Conservation (phyloP, 2,329 filamentous ascomycete species). For the Cladosporium sp. region DNA sequence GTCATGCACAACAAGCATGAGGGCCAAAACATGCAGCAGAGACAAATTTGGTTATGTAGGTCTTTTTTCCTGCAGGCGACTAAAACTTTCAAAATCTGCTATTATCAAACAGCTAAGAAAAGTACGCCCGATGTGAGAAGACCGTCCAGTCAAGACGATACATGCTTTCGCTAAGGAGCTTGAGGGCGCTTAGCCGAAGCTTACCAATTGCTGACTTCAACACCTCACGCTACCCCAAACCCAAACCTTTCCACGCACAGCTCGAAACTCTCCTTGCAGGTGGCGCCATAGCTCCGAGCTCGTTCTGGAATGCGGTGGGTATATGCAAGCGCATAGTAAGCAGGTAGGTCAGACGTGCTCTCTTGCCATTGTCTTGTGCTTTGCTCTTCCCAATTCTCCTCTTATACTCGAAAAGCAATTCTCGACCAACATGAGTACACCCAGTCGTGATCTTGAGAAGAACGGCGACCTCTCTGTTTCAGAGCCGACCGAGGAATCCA, state of each 20-base stretch:
- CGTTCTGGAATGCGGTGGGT: not conserved
- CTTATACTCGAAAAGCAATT: not conserved
- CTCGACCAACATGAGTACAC: not conserved
- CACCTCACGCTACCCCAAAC: too few relatives aligned
- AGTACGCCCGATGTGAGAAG: too few relatives aligned
- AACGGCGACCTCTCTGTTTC: not conserved
- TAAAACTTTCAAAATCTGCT: too few relatives aligned
- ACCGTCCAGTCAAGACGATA: too few relatives aligned
- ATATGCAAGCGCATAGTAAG: not conserved
- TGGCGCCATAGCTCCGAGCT: not conserved
- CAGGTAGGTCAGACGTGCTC: not conserved
- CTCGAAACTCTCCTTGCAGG: too few relatives aligned
- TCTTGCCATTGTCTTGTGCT: not conserved
- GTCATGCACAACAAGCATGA: too few relatives aligned
- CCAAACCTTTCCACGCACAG: too few relatives aligned
- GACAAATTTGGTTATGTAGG: too few relatives aligned
- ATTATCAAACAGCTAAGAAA: too few relatives aligned
- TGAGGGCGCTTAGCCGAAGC: not conserved
- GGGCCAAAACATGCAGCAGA: too few relatives aligned
- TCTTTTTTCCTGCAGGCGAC: too few relatives aligned
- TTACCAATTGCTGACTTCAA: constrained; percentile 4
- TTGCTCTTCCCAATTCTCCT: not conserved
- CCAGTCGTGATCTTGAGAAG: not conserved
- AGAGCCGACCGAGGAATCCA: not conserved
- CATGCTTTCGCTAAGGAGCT: not conserved